phyloP scores from a whole-genome alignment of 176 grass and related monocot genomes.

The Otatea glauca region DNA sequence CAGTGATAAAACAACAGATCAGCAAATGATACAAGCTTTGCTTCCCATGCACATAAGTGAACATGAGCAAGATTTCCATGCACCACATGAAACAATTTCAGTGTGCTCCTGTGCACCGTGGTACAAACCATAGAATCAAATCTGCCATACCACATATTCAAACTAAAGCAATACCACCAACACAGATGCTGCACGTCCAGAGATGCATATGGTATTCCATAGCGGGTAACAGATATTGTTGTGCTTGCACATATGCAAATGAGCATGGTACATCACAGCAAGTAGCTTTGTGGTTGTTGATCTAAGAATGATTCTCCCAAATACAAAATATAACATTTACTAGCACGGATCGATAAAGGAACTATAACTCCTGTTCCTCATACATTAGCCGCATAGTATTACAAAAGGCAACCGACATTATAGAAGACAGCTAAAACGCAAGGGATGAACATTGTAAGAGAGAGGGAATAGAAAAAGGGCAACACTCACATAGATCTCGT shows the following conservation, averaged over 20 bases:
- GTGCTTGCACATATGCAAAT: not conserved
- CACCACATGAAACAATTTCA: not conserved
- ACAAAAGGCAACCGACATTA: not conserved
- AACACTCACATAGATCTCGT: slow-evolving; percentile 83
- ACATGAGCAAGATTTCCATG: not conserved
- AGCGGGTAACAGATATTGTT: not conserved
- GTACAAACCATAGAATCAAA: not conserved
- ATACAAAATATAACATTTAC: not conserved
- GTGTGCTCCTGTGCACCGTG: not conserved
- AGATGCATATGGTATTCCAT: not conserved
- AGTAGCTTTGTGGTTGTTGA: not conserved
- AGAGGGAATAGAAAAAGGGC: not conserved
- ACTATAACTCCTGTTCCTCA: too few species aligned
- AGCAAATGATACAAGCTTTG: not conserved
- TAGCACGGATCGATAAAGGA: not conserved
- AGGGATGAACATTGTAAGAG: not conserved
- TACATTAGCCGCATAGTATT: not conserved
- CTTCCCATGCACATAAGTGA: not conserved
- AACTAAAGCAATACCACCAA: not conserved
- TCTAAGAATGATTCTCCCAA: not conserved
- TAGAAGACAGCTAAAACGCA: not conserved
- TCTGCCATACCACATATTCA: not conserved
- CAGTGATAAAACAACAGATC: not conserved
- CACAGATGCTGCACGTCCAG: not conserved
- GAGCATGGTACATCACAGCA: not conserved